phyloP scores from a whole-genome alignment of 2,329 filamentous ascomycete genomes.

The Monosporascus cannonballus region DNA sequence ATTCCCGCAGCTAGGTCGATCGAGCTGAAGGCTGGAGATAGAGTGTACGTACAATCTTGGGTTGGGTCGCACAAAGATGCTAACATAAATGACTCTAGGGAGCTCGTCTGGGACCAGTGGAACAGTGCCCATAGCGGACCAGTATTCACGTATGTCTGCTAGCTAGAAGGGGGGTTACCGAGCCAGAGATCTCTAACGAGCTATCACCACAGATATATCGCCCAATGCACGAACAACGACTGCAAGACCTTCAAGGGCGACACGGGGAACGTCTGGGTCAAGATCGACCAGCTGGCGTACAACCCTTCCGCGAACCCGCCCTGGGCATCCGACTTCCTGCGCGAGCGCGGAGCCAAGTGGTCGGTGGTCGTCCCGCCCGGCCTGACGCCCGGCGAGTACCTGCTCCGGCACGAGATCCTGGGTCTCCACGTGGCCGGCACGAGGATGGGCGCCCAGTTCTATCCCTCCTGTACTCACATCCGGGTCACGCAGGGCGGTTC shows the following conservation, averaged over 20 bases:
- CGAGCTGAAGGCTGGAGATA: slow-evolving; percentile 14
- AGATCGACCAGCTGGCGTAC: slow-evolving; percentile 30
- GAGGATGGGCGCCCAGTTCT: slow-evolving; percentile 35
- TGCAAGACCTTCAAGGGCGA: slow-evolving; percentile 27
- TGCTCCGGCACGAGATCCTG: slow-evolving; percentile 40
- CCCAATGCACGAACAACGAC: slow-evolving; percentile 24
- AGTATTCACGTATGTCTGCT: slow-evolving; percentile 21
- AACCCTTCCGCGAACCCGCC: slow-evolving; percentile 21
- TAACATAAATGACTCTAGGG: not conserved
- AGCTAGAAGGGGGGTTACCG: too few species aligned
- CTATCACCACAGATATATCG: slow-evolving; percentile 22
- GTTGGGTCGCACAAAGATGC: not conserved
- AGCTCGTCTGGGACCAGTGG: slow-evolving; percentile 26
- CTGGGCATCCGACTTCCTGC: slow-evolving; percentile 29
- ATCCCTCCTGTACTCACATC: slow-evolving; percentile 33
- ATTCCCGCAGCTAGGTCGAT: slow-evolving; percentile 9
- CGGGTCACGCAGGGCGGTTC: slow-evolving; percentile 9
- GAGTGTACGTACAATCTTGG: slow-evolving; percentile 5
- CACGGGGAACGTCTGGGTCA: slow-evolving; percentile 29
- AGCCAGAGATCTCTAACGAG: not conserved
- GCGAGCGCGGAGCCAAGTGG: slow-evolving; percentile 27
- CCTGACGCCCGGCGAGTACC: slow-evolving; percentile 29
- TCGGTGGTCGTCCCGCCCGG: slow-evolving; percentile 24
- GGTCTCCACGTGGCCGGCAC: slow-evolving; percentile 32
- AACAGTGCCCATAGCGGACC: slow-evolving; percentile 27